Evolutionary conservation across 2,329 filamentous ascomycete species (phyloP).

Genomic region (Aureobasidium sp.): DNA sequence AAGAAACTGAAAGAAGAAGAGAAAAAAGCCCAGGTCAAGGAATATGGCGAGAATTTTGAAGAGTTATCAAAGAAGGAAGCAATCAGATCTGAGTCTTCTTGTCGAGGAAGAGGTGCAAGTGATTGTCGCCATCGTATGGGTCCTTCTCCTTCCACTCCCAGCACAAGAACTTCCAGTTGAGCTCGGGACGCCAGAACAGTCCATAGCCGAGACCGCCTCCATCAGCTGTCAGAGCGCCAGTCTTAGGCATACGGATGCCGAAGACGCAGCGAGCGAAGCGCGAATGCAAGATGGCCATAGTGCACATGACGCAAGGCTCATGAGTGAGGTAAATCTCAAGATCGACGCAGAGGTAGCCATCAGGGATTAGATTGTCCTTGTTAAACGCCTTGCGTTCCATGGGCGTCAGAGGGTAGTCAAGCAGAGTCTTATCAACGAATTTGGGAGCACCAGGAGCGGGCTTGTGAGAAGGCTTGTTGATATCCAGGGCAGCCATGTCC

Average conservation of each 20-base stretch:
- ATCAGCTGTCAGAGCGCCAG: slow-evolving; percentile 76
- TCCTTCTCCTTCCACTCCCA: slow-evolving; percentile 47
- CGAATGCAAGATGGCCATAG: slow-evolving; percentile 92
- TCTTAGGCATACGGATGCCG: slow-evolving; percentile 66
- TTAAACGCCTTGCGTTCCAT: slow-evolving; percentile 57
- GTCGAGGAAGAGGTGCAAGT: slow-evolving; percentile 11
- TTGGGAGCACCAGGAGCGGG: slow-evolving; percentile 21
- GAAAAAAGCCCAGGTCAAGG: not conserved
- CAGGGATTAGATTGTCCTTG: slow-evolving; percentile 56
- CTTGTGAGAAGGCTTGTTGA: slow-evolving; percentile 16
- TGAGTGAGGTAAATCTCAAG: slow-evolving; percentile 92
- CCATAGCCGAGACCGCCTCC: slow-evolving; percentile 43
- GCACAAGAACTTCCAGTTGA: slow-evolving; percentile 78
- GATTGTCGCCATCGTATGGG: slow-evolving; percentile 10
- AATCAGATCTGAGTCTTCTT: slow-evolving; percentile 10
- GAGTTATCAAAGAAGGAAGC: not conserved
- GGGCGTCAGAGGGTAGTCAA: slow-evolving; percentile 59
- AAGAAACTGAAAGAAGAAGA: not conserved
- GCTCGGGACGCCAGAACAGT: slow-evolving; percentile 59
- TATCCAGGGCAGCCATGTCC: slow-evolving; percentile 25
- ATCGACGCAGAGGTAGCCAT: slow-evolving; percentile 89
- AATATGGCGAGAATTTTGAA: not conserved
- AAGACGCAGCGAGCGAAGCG: slow-evolving; percentile 83
- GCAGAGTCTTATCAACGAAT: slow-evolving; percentile 49
- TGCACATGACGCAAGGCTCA: slow-evolving; percentile 94